Evolutionary conservation across 176 grass and related monocot species (phyloP), one percentile per base, ranked within the genome.

Genomic region (Guadua angustifolia): DNA sequence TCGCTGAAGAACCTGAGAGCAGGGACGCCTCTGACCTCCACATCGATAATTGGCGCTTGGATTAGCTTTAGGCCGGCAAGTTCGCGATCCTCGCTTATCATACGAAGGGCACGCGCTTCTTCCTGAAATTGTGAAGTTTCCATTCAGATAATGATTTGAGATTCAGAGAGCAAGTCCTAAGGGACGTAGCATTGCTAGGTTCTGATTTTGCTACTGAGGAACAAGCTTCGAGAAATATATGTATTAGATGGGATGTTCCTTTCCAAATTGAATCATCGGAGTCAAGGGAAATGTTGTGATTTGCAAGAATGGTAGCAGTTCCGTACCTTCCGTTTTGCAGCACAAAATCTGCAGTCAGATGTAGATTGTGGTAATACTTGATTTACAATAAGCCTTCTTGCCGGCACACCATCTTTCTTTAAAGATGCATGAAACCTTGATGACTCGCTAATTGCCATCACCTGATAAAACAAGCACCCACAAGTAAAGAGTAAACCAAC

Each of bases 1-100:
- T 94, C 86, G 2, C 92, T 62, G 64, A 94, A 55, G 66, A 86
- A 93, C 80, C 79, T 85, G 69, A 93, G 85, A 18, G 82, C 82
- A 38, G 85, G 91, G 72, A 83, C 74, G 43, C 92, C 88, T 88
- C 77, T 90, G 45, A 86, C 63, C 75, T 94, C 92, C 26, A 90
- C 57, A 33, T 94, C 73, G 18, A 88, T 75, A 6, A 88, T 38
- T 8, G 70, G 79, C 39, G 88, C 86, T 72, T 90, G 79, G 70
- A 90, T 86, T 88, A 83, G 61, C 82, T 86, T 80, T 84, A 94
- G 62, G 45, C 63, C 68, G 2, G 75, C 81, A 49, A 94, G 86
- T 10, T 90, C 74, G 6, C 32, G 19, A 73, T 86, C 92, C 14
- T 63, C 72, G 32, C 68, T 67, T 84, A 90, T 94, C 47, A 82